Evolutionary conservation across 2,329 filamentous ascomycete genomes (phyloP).

Genomic region (Ophiostoma novo-ulmi): DNA sequence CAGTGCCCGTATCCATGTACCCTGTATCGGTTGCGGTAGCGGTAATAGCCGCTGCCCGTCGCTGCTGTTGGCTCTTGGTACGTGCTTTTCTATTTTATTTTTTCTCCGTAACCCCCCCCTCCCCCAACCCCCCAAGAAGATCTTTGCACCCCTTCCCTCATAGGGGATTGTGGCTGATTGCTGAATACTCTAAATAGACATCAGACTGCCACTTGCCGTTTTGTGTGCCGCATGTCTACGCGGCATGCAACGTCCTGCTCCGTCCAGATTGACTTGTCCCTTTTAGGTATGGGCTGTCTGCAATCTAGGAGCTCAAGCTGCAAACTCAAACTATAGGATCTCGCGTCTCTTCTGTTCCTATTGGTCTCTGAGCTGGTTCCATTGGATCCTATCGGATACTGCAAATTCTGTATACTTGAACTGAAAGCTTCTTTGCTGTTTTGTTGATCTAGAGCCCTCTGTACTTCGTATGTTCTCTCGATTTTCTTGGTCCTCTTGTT

Average conservation of each 20-base stretch:
- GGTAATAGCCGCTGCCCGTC: background rate
- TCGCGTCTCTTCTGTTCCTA: background rate
- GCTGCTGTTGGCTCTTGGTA: conserved; percentile 1
- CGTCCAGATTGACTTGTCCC: background rate
- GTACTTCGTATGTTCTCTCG: background rate
- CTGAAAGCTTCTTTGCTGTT: background rate
- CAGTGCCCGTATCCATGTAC: conserved; percentile 6
- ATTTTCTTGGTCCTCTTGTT: background rate
- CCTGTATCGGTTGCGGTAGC: conserved; percentile 4
- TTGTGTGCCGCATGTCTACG: conserved; percentile 3
- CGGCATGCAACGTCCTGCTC: background rate
- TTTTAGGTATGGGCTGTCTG: background rate
- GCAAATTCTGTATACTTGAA: background rate
- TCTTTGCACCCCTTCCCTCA: background rate
- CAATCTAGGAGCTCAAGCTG: background rate
- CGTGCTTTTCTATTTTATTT: background rate
- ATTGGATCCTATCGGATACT: background rate
- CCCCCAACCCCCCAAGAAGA: background rate
- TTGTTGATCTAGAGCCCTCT: background rate
- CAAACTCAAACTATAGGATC: background rate
- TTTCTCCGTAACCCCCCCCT: background rate
- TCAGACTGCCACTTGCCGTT: background rate
- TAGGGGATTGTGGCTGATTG: background rate
- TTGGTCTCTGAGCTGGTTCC: background rate
- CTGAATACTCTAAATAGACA: background rate